Evolutionary conservation across 805 yeast species (phyloP), one percentile per base, ranked within the genome.

Genomic region (Jamesozyma rosinii): DNA sequence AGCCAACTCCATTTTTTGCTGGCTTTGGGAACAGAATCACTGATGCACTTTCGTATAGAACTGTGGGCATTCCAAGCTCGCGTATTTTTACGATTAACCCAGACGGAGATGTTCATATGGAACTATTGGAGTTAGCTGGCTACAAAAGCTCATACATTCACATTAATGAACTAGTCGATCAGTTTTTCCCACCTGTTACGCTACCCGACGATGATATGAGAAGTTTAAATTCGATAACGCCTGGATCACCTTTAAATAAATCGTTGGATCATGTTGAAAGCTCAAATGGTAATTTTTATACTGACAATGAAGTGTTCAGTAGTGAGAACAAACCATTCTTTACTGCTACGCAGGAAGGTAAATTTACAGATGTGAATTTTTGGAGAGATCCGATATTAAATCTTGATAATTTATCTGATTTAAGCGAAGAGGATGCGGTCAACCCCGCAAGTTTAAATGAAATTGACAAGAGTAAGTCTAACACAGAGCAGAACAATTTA

Each of bases 11-110:
- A 3, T 92, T 92, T 57, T 88, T 86, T 63, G 98, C 98, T 13
- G 98, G 98, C 0, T 92, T 92, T 63, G 98, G 98, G 26, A 92
- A 92, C 59, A 71, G 95, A 51, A 92, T 92, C 47, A 92, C 98
- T 2, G 98, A 92, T 66, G 97, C 97, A 5, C 74, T 92, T 42
- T 85, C 95, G 43, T 92, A 92, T 60, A 72, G 97, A 53, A 83
- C 88, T 9, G 97, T 92, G 6, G 88, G 92, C 4, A 84, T 92
- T 9, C 97, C 98, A 2, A 79, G 94, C 17, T 90, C 96, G 33
- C 71, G 95, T 48, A 89, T 92, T 34, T 92, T 92, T 59, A 92
- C 98, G 6, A 92, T 92, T 54, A 90, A 92, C 56, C 89, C 97
- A 1, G 87, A 85, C 49, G 96, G 97, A 2, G 97, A 92, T 51